phyloP scores from a whole-genome alignment of 176 grass and related monocot genomes.

The Phyllostachys edulis region DNA sequence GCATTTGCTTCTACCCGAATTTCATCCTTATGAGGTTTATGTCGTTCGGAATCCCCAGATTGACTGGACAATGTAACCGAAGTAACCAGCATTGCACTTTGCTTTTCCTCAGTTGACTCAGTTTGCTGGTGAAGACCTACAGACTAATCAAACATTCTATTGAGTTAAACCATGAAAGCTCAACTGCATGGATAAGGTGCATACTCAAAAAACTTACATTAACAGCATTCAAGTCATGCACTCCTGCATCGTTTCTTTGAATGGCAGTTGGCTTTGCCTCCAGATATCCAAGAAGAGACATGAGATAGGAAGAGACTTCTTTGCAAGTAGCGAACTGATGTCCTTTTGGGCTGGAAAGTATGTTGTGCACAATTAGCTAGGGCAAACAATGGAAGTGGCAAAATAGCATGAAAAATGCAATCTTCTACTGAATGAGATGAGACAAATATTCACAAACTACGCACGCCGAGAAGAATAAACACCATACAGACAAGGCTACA shows the following conservation, averaged over 20 bases:
- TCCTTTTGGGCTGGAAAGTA: constrained; percentile 79
- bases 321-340: constrained; percentile 87
- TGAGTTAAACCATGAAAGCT: constrained; percentile 5
- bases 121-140: constrained; percentile 46
- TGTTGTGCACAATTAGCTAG: constrained; percentile 22
- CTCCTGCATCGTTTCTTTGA: constrained; percentile 36
- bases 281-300: constrained; percentile 74
- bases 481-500: constrained; percentile 11
- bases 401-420: constrained; percentile 1
- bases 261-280: constrained; percentile 33
- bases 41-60: constrained; percentile 33
- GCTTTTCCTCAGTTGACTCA: constrained; percentile 41
- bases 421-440: constrained; percentile 1
- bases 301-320: constrained; percentile 83
- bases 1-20: constrained; percentile 23
- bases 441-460: constrained; percentile 16
- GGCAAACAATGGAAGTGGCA: constrained; percentile 2
- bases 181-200: constrained; percentile 21
- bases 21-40: constrained; percentile 47
- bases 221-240: constrained; percentile 25
- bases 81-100: constrained; percentile 26
- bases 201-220: constrained; percentile 54
- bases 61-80: constrained; percentile 32
- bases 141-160: constrained; percentile 45
- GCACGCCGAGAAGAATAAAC: neutral